Conservation (phyloP, 2,329 filamentous ascomycete genomes). For the Ceratocystis variospora region DNA sequence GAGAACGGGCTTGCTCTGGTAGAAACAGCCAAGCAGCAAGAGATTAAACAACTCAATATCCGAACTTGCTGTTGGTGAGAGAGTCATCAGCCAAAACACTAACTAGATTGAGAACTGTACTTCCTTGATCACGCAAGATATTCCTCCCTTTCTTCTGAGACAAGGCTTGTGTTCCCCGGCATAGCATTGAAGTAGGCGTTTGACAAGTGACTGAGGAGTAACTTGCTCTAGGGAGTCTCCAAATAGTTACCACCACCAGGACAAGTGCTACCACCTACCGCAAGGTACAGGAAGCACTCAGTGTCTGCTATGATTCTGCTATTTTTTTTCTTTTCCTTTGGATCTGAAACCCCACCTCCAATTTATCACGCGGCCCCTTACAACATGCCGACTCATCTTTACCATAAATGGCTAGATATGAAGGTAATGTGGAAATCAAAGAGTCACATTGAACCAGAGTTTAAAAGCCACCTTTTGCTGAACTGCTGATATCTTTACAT, state of each 20-base stretch:
- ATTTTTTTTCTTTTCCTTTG: not conserved
- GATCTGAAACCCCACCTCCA: not conserved
- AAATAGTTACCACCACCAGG: not conserved
- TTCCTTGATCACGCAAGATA: not conserved
- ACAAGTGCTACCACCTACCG: not conserved
- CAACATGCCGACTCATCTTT: not conserved
- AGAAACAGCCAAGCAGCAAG: not conserved
- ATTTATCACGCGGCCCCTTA: not conserved
- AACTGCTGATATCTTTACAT: not conserved
- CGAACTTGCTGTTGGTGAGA: not conserved
- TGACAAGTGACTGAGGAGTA: not conserved
- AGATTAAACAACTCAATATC: not conserved
- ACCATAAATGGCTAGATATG: not conserved
- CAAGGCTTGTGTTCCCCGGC: not conserved
- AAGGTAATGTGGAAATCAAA: not conserved
- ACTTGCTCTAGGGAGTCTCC: too few relatives aligned
- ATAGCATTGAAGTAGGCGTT: not conserved
- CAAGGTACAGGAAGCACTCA: not conserved
- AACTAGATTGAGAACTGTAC: not conserved
- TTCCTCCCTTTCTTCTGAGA: not conserved
- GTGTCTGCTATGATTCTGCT: not conserved
- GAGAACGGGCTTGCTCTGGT: not conserved
- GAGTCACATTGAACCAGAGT: slow-evolving; percentile 1
- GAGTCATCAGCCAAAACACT: not conserved
- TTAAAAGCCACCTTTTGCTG: not conserved